phyloP scores from a whole-genome alignment of 2,329 filamentous ascomycete genomes.

The Knufia fluminis region DNA sequence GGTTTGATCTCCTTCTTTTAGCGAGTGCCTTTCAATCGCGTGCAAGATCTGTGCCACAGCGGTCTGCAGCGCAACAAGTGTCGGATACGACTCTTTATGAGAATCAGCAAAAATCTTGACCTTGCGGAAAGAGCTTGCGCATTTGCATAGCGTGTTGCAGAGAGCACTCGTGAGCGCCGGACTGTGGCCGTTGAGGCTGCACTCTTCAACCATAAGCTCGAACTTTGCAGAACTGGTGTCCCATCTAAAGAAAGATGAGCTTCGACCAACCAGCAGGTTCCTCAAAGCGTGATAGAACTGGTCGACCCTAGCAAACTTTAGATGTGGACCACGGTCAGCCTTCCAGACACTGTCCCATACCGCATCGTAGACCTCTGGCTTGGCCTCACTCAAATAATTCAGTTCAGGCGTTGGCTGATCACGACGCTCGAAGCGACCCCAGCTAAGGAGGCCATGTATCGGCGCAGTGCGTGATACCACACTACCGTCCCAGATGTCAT shows the following conservation, averaged over 20 bases:
- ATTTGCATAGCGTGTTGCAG: conserved; percentile 9
- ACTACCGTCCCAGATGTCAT: conserved; percentile 31
- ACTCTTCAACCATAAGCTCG: conserved; percentile 33
- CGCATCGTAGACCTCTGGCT: conserved; percentile 32
- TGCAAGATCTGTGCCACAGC: background rate
- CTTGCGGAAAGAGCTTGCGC: conserved; percentile 8
- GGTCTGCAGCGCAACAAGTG: background rate
- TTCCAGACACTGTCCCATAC: conserved; percentile 21
- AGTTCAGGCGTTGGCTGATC: conserved; percentile 28
- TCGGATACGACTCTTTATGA: background rate
- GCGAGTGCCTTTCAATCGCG: conserved; percentile 1
- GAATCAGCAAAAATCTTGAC: conserved; percentile 4
- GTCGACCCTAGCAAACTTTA: conserved; percentile 26
- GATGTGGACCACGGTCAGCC: background rate
- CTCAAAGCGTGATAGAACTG: conserved; percentile 33
- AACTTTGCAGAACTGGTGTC: conserved; percentile 30
- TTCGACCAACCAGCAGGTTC: conserved; percentile 36
- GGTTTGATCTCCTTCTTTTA: background rate
- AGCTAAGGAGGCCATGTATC: conserved; percentile 26
- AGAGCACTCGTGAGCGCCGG: conserved; percentile 8
- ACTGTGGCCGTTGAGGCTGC: conserved; percentile 39
- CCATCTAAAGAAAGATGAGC: conserved; percentile 36
- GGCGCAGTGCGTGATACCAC: conserved; percentile 16
- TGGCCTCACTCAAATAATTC: conserved; percentile 37
- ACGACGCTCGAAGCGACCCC: conserved; percentile 33